Evolutionary conservation across 2,329 filamentous ascomycete genomes (phyloP).

Genomic region (Aphanoascus verrucosus): DNA sequence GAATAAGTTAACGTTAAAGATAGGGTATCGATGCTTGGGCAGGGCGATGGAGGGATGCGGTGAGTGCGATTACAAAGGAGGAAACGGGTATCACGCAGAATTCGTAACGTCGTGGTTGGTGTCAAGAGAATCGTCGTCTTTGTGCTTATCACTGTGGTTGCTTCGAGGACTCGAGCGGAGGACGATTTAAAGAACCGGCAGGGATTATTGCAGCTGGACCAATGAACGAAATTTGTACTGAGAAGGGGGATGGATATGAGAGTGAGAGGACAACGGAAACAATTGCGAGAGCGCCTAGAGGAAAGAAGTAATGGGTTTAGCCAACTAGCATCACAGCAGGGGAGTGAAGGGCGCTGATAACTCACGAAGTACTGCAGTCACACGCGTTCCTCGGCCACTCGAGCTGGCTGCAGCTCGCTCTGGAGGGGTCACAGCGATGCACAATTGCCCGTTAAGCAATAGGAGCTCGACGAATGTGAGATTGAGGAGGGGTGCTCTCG

Average conservation of each 20-base stretch:
- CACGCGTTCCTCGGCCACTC: background rate
- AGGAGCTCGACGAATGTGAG: background rate
- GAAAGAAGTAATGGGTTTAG: background rate
- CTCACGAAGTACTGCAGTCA: background rate
- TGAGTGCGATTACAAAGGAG: background rate
- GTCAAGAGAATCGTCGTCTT: background rate
- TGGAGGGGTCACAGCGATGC: background rate
- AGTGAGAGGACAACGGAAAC: background rate
- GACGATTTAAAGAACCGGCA: background rate
- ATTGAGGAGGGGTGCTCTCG: background rate
- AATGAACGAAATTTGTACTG: background rate
- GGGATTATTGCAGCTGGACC: background rate
- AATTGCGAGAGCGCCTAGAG: background rate
- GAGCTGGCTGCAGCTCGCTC: background rate
- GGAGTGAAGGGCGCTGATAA: background rate
- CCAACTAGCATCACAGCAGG: background rate
- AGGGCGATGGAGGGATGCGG: background rate
- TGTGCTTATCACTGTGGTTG: background rate
- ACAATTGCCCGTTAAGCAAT: background rate
- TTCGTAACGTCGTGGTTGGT: constrained; percentile 10
- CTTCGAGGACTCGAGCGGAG: background rate
- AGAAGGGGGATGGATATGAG: background rate
- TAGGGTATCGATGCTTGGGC: background rate
- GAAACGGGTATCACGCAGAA: background rate
- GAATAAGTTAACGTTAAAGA: background rate